These are phyloP conservation scores for Trichophyton rubrum DNA, from an alignment of 2,329 filamentous ascomycete species.

Conservation along the genomic window DNA sequence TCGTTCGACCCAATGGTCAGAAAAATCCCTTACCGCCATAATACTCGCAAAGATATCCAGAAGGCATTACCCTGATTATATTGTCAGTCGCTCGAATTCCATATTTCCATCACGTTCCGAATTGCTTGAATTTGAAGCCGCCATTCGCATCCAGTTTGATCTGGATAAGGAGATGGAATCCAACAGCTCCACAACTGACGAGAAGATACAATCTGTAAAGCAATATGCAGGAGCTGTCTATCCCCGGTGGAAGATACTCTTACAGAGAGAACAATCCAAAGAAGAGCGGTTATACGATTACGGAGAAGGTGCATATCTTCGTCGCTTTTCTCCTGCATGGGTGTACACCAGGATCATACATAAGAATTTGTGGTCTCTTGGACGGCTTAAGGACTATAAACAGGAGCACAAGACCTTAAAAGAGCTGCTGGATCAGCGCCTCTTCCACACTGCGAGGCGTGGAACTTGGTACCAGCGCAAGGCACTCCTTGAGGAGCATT, in stretches of 20 bases:
- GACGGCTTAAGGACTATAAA: conserved; percentile 66
- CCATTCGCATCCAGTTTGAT: conserved; percentile 65
- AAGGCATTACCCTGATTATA: conserved; percentile 76
- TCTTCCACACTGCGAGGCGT: conserved; percentile 75
- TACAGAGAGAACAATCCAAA: conserved; percentile 63
- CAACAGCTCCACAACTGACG: conserved; percentile 54
- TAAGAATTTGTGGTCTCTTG: conserved; percentile 68
- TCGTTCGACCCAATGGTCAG: conserved; percentile 89
- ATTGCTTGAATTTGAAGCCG: conserved; percentile 79
- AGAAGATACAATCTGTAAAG: conserved; percentile 55
- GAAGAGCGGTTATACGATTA: conserved; percentile 65
- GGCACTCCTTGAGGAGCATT: conserved; percentile 86
- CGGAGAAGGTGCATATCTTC: conserved; percentile 77
- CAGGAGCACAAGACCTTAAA: conserved; percentile 62
- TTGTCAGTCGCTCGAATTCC: conserved; percentile 78
- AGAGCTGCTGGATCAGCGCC: conserved; percentile 63
- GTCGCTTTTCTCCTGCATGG: conserved; percentile 81
- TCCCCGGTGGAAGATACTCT: conserved; percentile 62
- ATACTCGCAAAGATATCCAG: conserved; percentile 83
- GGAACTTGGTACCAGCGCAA: conserved; percentile 95
- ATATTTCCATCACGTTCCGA: conserved; percentile 68
- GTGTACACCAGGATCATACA: conserved; percentile 88
- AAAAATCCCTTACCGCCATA: conserved; percentile 89
- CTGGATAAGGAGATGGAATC: conserved; percentile 75
- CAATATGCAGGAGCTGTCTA: conserved; percentile 62